Evolutionary conservation across 495 filamentous ascomycete genomes (phyloP).

Genomic region (Aspergillus avenaceus): DNA sequence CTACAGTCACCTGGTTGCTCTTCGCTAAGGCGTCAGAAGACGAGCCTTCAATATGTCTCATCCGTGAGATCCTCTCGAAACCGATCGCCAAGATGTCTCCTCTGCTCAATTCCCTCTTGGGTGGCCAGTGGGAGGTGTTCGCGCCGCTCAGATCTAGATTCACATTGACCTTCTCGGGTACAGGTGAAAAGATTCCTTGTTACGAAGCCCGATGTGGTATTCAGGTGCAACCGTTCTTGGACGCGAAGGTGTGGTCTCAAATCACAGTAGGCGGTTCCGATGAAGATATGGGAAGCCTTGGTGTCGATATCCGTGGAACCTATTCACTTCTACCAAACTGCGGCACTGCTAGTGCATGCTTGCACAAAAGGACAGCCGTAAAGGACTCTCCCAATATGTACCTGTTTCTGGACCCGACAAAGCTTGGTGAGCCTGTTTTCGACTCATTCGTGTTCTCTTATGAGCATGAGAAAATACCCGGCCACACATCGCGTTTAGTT

Average conservation of each 20-base stretch:
- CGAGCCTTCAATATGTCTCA: conserved; percentile 33
- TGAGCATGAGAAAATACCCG: conserved; percentile 45
- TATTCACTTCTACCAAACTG: conserved; percentile 60
- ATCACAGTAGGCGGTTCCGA: conserved; percentile 29
- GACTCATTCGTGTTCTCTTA: conserved; percentile 66
- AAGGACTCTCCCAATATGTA: conserved; percentile 38
- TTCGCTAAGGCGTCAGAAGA: conserved; percentile 41
- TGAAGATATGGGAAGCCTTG: conserved; percentile 25
- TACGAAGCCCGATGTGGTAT: conserved; percentile 37
- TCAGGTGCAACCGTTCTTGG: conserved; percentile 23
- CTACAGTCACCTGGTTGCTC: conserved; percentile 48
- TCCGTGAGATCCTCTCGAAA: conserved; percentile 44
- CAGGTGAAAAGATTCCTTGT: conserved; percentile 17
- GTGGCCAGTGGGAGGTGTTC: conserved; percentile 52
- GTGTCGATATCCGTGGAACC: conserved; percentile 45
- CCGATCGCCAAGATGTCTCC: conserved; percentile 55
- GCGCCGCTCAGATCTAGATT: conserved; percentile 32
- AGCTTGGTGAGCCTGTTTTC: conserved; percentile 34
- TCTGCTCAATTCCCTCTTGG: conserved; percentile 17
- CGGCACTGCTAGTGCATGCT: conserved; percentile 57
- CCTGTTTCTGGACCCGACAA: conserved; percentile 62
- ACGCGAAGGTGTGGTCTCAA: conserved; percentile 37
- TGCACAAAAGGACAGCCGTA: conserved; percentile 44
- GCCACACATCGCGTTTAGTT: conserved; percentile 48
- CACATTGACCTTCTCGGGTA: conserved; percentile 17